Conservation (phyloP, 768 basidiomycete genomes). For the Kwoniella mangroviensis region DNA sequence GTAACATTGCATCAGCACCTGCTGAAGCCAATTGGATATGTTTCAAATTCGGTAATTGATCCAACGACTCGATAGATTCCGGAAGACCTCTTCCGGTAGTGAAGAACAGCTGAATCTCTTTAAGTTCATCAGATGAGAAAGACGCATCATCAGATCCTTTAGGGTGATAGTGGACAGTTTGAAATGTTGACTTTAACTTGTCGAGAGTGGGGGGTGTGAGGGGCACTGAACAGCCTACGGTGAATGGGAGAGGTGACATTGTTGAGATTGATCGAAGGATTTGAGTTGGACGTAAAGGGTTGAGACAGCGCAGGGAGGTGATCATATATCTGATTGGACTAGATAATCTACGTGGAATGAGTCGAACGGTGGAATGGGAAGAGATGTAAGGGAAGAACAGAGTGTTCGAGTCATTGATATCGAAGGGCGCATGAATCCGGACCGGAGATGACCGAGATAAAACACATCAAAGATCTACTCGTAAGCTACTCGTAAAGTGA, state of each 20-base stretch:
- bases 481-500: too few relatives aligned
- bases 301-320: background rate
- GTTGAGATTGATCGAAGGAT: background rate
- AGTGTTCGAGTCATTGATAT: too few relatives aligned
- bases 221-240: slow-evolving; percentile 18
- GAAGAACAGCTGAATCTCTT: slow-evolving; percentile 40
- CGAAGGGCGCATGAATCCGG: too few relatives aligned
- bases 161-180: slow-evolving; percentile 15
- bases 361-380: too few relatives aligned
- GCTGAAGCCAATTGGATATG: slow-evolving; percentile 50
- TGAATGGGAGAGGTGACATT: slow-evolving; percentile 11
- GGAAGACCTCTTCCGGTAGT: slow-evolving; percentile 30
- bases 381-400: too few relatives aligned
- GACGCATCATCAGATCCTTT: slow-evolving; percentile 1
- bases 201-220: slow-evolving; percentile 3
- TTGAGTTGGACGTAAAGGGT: background rate
- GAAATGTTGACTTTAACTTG: slow-evolving; percentile 10
- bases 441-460: too few relatives aligned
- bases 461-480: too few relatives aligned
- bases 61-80: slow-evolving; percentile 24
- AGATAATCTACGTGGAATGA: too few relatives aligned
- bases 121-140: slow-evolving; percentile 17
- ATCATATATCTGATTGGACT: too few relatives aligned
- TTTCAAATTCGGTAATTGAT: slow-evolving; percentile 39
- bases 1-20: slow-evolving; percentile 36